Evolutionary conservation across 139 green algal species (phyloP).

Genomic region (Microglena sp.): DNA sequence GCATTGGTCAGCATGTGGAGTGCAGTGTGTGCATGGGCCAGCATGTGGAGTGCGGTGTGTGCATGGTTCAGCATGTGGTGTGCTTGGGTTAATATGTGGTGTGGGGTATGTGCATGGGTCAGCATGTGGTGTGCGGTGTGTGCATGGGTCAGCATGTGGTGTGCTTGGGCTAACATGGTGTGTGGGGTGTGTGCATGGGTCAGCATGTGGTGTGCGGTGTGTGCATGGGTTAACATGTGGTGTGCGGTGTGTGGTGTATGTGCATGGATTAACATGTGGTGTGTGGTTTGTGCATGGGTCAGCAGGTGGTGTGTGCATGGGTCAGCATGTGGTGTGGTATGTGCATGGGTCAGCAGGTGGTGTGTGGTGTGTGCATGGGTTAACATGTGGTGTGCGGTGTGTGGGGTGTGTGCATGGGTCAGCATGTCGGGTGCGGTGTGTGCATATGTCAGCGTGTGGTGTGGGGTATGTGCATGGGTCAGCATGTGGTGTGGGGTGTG

Average conservation of each 20-base stretch:
- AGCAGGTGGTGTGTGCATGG: background rate
- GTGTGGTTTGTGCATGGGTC: background rate
- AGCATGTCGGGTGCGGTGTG: background rate
- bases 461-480: background rate
- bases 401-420: background rate
- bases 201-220: constrained; percentile 9
- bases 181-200: background rate
- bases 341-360: background rate
- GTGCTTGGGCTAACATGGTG: too few species aligned
- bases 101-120: too few species aligned
- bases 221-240: background rate
- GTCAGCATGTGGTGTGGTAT: background rate
- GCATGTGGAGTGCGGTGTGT: too few species aligned
- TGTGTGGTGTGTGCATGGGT: background rate
- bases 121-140: too few species aligned
- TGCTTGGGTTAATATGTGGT: too few species aligned
- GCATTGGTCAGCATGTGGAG: too few species aligned
- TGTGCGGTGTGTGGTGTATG: too few species aligned
- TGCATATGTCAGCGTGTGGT: background rate
- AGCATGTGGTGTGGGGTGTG: background rate
- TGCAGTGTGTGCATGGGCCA: too few species aligned
- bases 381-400: background rate
- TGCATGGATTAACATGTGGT: background rate
- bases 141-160: too few species aligned
- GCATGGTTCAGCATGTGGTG: too few species aligned